Evolutionary conservation across 2,329 filamentous ascomycete genomes (phyloP).

Genomic region (Fusarium temperatum): DNA sequence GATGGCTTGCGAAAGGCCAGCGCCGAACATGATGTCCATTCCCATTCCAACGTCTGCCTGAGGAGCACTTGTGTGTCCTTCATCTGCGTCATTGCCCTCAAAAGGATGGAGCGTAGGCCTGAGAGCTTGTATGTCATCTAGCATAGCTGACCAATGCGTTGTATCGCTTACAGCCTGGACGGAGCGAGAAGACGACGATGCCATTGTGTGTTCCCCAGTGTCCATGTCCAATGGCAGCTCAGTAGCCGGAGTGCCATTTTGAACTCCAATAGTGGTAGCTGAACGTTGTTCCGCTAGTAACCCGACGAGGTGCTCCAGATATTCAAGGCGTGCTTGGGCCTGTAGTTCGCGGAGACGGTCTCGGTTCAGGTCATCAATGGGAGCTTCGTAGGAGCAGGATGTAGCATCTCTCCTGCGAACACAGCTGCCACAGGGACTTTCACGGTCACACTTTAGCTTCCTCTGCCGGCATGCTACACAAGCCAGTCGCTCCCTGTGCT

Average conservation of each 20-base stretch:
- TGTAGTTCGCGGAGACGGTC: neutral
- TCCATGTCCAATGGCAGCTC: too few species aligned
- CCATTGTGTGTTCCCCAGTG: neutral
- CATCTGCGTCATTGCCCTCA: neutral
- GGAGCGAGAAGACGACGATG: neutral
- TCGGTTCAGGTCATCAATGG: neutral
- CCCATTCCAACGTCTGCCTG: neutral
- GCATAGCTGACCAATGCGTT: neutral
- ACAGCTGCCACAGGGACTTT: neutral
- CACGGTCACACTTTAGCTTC: neutral
- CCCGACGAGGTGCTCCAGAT: neutral
- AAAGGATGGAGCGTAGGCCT: neutral
- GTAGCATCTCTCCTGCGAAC: neutral
- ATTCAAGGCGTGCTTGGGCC: neutral
- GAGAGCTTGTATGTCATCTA: neutral
- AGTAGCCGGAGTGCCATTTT: neutral
- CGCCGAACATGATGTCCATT: neutral
- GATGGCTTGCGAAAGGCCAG: neutral
- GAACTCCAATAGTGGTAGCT: neutral
- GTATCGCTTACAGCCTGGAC: neutral
- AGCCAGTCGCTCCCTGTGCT: neutral
- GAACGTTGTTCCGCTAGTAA: neutral
- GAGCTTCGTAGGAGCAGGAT: neutral
- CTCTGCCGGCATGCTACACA: neutral
- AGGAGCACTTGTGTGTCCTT: neutral